Base-by-base conservation (phyloP, 2,329 filamentous ascomycete species). In the Bipolaris victoriae region DNA sequence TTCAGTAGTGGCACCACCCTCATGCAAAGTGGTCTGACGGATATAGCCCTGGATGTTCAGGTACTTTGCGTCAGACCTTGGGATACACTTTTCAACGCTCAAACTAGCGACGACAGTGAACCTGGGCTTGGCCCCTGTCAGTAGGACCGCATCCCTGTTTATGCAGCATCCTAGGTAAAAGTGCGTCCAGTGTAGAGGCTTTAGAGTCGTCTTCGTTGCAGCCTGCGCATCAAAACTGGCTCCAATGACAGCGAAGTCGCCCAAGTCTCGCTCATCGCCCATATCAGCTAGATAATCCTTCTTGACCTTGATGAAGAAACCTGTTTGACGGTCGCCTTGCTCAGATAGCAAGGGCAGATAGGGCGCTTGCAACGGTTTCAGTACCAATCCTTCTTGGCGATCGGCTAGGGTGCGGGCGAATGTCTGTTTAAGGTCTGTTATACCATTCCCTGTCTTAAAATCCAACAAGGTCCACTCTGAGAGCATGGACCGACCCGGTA, bases 231-330 rank as follows among this genome's bases (percentile, higher is more conserved):
- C 85, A 65, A 89, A 92, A 16, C 86, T 86, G 5, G 86, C 92
- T 0, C 91, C 92, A 3, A 97, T 79, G 1, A 94, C 82, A 1
- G 90, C 88, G 70, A 97, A 90, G 72, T 97, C 93, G 9, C 90
- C 90, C 7, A 77, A 52, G 49, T 78, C 75, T 20, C 74, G 66
- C 29, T 92, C 86, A 58, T 96, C 92, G 0, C 92, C 91, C 70
- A 94, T 86, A 2, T 86, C 86, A 24, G 84, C 82, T 36, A 96
- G 84, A 67, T 96, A 96, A 68, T 95, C 91, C 74, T 96, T 97
- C 75, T 97, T 97, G 40, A 97, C 76, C 76, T 97, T 97, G 68
- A 97, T 90, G 71, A 87, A 89, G 55, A 79, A 80, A 61, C 65
- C 77, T 64, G 67, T 55, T 49, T 40, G 66, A 65, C 44, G 63